Conservation (phyloP, 2,329 filamentous ascomycete species). For the Helicocarpus griseus region DNA sequence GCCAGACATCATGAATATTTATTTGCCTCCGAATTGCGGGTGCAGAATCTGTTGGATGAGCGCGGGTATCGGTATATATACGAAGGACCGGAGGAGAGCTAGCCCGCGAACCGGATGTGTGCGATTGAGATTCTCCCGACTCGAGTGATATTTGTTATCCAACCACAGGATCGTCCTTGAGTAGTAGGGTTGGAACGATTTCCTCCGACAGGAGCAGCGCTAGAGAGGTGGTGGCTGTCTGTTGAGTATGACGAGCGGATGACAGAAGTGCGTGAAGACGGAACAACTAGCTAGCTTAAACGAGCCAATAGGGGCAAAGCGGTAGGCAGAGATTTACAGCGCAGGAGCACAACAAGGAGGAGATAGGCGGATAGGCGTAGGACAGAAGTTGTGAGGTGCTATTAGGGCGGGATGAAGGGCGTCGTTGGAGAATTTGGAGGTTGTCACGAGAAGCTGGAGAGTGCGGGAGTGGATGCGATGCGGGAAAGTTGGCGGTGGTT, state of each 20-base stretch:
- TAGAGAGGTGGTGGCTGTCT: not conserved
- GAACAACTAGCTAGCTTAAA: not conserved
- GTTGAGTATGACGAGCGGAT: not conserved
- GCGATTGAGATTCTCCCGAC: no score
- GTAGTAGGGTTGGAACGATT: not conserved
- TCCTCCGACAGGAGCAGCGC: not conserved
- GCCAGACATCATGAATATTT: slow-evolving; percentile 65
- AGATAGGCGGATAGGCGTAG: not conserved
- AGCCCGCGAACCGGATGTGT: not conserved
- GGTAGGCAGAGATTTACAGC: not conserved
- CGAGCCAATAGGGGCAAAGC: not conserved
- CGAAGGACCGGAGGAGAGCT: not conserved
- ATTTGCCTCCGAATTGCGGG: not conserved
- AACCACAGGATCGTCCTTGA: not conserved
- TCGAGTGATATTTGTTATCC: not conserved
- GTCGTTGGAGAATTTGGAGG: not conserved
- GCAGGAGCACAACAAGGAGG: not conserved
- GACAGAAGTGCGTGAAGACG: not conserved
- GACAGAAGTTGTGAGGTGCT: not conserved
- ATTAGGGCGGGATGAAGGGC: not conserved
- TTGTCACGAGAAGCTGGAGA: not conserved
- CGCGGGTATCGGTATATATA: not conserved
- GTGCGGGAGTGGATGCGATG: not conserved
- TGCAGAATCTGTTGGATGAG: not conserved
- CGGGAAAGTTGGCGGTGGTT: not conserved